Conservation (phyloP, 257 asterid species). For the Leonotis leonurus region DNA sequence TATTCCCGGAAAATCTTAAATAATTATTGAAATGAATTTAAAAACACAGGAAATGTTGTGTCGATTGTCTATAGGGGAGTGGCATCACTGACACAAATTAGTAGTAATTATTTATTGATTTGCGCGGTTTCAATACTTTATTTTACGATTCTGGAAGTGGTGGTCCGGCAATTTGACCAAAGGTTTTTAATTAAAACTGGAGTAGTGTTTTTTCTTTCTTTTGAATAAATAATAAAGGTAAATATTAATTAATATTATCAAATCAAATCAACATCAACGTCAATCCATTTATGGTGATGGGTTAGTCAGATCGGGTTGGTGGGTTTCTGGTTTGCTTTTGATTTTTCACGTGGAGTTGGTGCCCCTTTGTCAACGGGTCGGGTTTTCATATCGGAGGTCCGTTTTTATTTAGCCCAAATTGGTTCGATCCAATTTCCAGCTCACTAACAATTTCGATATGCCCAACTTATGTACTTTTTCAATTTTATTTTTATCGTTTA, state of each 20-base stretch:
- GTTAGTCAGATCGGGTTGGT: conserved; percentile 36
- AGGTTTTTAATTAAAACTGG: neutral
- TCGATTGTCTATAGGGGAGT: no score
- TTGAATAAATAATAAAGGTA: conserved; percentile 8
- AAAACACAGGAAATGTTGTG: no score
- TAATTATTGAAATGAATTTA: no score
- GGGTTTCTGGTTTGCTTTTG: conserved; percentile 43
- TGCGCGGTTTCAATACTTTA: neutral
- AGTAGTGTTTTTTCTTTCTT: no score
- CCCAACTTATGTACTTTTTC: no score
- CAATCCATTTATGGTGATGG: conserved; percentile 29
- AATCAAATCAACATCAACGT: conserved; percentile 41
- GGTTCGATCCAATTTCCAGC: no score
- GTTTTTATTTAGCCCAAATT: neutral
- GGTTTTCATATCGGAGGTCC: neutral
- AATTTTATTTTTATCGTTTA: no score
- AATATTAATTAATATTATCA: no score
- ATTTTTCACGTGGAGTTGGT: conserved; percentile 14
- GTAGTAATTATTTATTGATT: neutral
- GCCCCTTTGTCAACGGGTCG: conserved; percentile 27
- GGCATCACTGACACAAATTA: conserved; percentile 1
- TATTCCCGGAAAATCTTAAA: no score
- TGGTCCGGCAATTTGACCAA: conserved; percentile 25
- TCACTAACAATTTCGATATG: no score
- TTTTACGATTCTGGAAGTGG: conserved; percentile 4